These are phyloP conservation scores for Bothriochloa decipiens DNA, from an alignment of 176 grass and related monocot genomes.

Conservation along the genomic window DNA sequence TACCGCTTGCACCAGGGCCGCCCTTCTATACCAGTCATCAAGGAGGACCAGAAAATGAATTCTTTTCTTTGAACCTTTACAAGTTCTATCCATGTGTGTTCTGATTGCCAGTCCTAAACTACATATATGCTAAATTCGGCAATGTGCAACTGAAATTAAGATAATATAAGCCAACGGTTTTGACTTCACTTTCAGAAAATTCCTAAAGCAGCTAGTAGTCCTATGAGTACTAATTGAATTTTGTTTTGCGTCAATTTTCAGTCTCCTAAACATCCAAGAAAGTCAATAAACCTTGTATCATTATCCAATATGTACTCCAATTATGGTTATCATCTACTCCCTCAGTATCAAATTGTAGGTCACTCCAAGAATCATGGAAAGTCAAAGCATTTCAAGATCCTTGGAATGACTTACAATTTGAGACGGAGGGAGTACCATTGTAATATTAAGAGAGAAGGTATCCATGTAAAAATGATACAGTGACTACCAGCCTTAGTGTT, in stretches of 20 bases:
- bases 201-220: not conserved
- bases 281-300: not conserved
- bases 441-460: not conserved
- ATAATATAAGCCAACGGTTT: not conserved
- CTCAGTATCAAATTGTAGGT: too few relatives aligned
- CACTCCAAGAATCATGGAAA: too few relatives aligned
- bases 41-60: not conserved
- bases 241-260: not conserved
- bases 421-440: too few relatives aligned
- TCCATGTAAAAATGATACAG: not conserved
- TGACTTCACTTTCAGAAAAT: not conserved
- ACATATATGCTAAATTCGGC: not conserved
- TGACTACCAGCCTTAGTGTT: conserved; percentile 6
- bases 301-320: not conserved
- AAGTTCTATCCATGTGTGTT: not conserved
- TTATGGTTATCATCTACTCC: not conserved
- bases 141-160: not conserved
- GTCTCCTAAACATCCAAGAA: not conserved
- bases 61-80: not conserved
- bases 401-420: too few relatives aligned
- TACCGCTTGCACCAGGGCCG: too few relatives aligned
- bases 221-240: not conserved
- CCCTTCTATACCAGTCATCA: not conserved
- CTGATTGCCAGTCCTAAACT: not conserved
- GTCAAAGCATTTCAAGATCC: too few relatives aligned